A percentile compares a stretch with the other conserved stretches of the same genome.
phyloP scores from a whole-genome alignment of 1,139 yeast species.

The Diutina pseudorugosa region DNA sequence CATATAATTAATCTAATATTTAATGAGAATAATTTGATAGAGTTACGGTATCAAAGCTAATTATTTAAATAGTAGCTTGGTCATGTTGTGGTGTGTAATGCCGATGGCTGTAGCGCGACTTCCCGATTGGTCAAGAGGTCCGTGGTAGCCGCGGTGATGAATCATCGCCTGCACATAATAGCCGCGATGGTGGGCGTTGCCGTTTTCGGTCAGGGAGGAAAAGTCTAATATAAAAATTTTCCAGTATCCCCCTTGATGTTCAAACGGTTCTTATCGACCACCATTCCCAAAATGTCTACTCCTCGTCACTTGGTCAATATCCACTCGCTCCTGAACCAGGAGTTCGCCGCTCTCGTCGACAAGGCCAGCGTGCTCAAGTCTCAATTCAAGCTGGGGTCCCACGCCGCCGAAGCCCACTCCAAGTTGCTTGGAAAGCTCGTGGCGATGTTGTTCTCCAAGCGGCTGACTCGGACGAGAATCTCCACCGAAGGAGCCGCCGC shows the following conservation, averaged over 20 bases:
- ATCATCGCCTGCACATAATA: not conserved
- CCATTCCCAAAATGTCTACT: conserved; percentile 5
- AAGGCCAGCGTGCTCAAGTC: conserved; percentile 55
- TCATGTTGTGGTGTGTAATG: not conserved
- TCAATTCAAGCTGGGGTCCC: conserved; percentile 39
- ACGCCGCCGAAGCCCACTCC: conserved; percentile 33
- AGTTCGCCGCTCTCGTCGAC: conserved; percentile 53
- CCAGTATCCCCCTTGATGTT: conserved; percentile 6
- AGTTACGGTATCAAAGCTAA: no score
- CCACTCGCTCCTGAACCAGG: conserved; percentile 58
- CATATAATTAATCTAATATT: no score
- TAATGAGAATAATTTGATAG: no score
- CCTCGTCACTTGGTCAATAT: conserved; percentile 68
- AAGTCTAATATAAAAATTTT: not conserved
- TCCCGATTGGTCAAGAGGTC: not conserved
- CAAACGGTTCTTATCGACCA: conserved; percentile 8
- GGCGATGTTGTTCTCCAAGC: conserved; percentile 73
- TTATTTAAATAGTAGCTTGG: no score
- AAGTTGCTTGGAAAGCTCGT: conserved; percentile 70
- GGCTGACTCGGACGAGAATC: conserved; percentile 91
- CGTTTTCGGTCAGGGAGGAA: not conserved
- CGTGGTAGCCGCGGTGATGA: not conserved
- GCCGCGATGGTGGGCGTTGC: conserved; percentile 1
- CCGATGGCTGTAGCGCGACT: not conserved
- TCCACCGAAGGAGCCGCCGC: conserved; percentile 92